Percentiles rank a stretch among this genome's conserved stretches.
Conservation (phyloP, 306 rosid genomes). For the Hippophae tibetana region DNA sequence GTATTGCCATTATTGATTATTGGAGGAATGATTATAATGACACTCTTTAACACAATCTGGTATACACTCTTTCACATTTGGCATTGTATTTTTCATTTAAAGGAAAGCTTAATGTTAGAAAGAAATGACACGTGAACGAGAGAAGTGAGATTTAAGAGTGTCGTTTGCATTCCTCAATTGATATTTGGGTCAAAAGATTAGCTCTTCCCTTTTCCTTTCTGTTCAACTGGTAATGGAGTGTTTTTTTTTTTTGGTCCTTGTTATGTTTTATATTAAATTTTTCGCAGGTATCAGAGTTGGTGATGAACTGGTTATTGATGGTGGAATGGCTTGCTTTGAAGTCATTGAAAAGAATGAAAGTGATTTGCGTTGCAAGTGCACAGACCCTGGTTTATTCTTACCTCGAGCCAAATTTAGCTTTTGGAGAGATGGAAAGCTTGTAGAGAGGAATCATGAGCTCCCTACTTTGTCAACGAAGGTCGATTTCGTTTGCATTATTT, state of each 20-base stretch:
- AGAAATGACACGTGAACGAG: not conserved
- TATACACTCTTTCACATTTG: too few species aligned
- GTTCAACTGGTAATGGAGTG: too few species aligned
- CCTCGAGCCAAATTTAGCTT: constrained; percentile 81
- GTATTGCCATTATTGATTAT: constrained; percentile 12
- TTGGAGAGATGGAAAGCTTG: constrained; percentile 86
- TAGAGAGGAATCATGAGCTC: constrained; percentile 45
- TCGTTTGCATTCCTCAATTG: too few species aligned
- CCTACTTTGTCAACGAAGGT: constrained; percentile 75
- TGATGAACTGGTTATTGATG: constrained; percentile 76
- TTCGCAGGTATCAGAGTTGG: constrained; percentile 60
- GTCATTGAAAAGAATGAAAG: constrained; percentile 55
- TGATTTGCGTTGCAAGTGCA: constrained; percentile 67
- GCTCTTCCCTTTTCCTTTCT: too few species aligned
- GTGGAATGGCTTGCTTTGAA: constrained; percentile 80
- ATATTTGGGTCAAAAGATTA: too few species aligned
- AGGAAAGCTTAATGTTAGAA: too few species aligned
- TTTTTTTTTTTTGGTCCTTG: not conserved
- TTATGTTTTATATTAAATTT: not conserved
- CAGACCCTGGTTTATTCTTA: constrained; percentile 68
- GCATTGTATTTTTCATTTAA: too few species aligned
- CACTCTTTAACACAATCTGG: too few species aligned
- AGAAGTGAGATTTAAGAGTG: not conserved
- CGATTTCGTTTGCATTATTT: not conserved
- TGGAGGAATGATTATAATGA: too few species aligned